Evolutionary conservation across 495 filamentous ascomycete genomes (phyloP), one percentile per base, ranked within the genome.

Genomic region (Stereocaulon alpinum): DNA sequence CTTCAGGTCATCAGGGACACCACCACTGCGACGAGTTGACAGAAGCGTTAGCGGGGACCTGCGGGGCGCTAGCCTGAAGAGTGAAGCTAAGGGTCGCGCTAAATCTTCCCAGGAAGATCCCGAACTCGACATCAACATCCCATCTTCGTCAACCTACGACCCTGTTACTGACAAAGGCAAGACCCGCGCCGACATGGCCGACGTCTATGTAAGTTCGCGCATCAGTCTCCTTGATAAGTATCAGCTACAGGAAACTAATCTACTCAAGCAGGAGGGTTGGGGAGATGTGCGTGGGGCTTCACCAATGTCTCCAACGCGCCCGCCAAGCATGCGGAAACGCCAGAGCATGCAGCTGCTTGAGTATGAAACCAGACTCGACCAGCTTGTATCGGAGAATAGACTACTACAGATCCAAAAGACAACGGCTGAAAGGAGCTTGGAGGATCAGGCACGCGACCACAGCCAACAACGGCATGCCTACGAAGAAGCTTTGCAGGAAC

Each of bases 311-410:
- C 93, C 93, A 54, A 95, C 90, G 64, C 87, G 94, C 71, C 92
- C 92, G 69, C 90, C 91, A 71, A 96, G 89, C 78, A 86, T 95
- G 77, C 90, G 91, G 61, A 89, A 89, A 68, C 87, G 90, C 62
- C 93, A 93, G 72, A 96, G 91, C 77, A 88, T 96, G 86, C 93
- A 96, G 73, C 83, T 97, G 53, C 79, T 94, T 48, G 91, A 97
- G 58, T 81, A 97, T 44, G 82, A 88, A 66, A 68, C 77, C 37
- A 80, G 78, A 66, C 78, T 95, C 63, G 89, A 94, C 62, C 86
- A 89, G 69, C 74, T 95, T 51, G 75, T 84, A 43, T 82, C 87
- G 0, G 90, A 95, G 66, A 96, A 95, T 64, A 82, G 86, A 56
- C 71, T 82, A 41, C 81, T 95, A 18, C 76, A 82, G 65, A 86